Evolutionary conservation across 192 early-diverging fungal genomes (phyloP), one percentile per base, ranked within the genome.

Genomic region (Irineochytrium annulatum): DNA sequence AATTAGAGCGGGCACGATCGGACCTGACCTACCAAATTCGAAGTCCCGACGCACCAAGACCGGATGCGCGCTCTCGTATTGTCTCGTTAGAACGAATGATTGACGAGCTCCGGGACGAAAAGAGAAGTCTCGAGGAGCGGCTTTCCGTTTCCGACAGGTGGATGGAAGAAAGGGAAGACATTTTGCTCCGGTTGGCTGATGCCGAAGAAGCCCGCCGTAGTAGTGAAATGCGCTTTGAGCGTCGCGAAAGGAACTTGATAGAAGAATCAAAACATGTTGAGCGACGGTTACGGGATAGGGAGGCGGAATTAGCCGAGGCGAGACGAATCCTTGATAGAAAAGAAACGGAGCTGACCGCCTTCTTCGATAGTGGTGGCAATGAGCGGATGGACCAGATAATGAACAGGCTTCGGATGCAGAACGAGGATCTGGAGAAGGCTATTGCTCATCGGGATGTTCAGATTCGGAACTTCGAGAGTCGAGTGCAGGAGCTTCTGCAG

Each of bases 401-500:
- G 26, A 34, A 53, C 17, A 35, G 53, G 4, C 43, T 64, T 34
- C 20, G 56, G 29, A 52, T 35, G 4, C 49, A 70, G 30, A 52
- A 62, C 27, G 62, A 70, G n/a, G 44, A 58, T 32, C 49, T 59
- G 2, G 55, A 55, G 35, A 43, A 52, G 14, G 27, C 37, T 26
- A 27, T 70, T 14, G 33, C 34, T 63, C 28, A 59, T 26, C 31
- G 58, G n/a, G 52, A 70, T 29, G 49, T 33, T 31, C 62, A 60
- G 37, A 64, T 58, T 60, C 60, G 44, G 13, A 62, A 46, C 1
- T 39, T 67, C 3, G 60, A 61, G 34, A 32, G 51, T 14, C 60
- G 62, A 27, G 60, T 71, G 20, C 62, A 71, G 44, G 69, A 71
- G 32, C 43, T 67, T n/a, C 57, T 67, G 8, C 65, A 67, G 45